phyloP scores from a whole-genome alignment of 169 alveolate species.

The Eimeria sp. region DNA sequence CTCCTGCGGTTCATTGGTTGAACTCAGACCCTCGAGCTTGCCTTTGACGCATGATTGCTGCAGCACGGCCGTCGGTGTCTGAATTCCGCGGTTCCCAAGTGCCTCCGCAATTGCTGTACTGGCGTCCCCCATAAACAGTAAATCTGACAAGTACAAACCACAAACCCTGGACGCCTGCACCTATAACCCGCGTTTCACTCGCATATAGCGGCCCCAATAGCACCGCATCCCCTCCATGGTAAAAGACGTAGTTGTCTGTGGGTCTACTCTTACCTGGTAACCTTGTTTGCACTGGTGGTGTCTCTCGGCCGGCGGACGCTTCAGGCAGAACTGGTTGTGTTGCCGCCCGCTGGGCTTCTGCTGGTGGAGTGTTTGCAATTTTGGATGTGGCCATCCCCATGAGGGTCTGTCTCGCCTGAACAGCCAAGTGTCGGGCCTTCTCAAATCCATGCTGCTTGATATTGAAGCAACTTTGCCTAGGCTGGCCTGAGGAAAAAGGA shows the following conservation, averaged over 20 bases:
- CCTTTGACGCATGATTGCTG: constrained; percentile 17
- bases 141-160: constrained; percentile 10
- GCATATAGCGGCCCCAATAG: background rate
- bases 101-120: constrained; percentile 69
- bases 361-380: background rate
- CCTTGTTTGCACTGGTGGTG: constrained; percentile 38
- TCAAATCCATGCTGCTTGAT: constrained; percentile 76
- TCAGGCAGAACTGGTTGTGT: constrained; percentile 58
- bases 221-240: constrained; percentile 8
- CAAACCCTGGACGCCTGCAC: constrained; percentile 6
- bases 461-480: constrained; percentile 79
- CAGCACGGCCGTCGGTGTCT: constrained; percentile 66
- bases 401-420: constrained; percentile 64
- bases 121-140: constrained; percentile 62
- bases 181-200: background rate
- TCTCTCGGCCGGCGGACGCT: constrained; percentile 25
- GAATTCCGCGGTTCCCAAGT: constrained; percentile 34
- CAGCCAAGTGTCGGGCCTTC: constrained; percentile 76
- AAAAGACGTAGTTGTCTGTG: background rate
- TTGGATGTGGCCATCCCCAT: constrained; percentile 72
- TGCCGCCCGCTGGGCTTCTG: constrained; percentile 48
- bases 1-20: constrained; percentile 38
- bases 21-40: constrained; percentile 38
- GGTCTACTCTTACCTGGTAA: constrained; percentile 21
- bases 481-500: constrained; percentile 53